Evolutionary conservation across 495 filamentous ascomycete species (phyloP), one percentile per base, ranked within the genome.

Genomic region (Letharia lupina): DNA sequence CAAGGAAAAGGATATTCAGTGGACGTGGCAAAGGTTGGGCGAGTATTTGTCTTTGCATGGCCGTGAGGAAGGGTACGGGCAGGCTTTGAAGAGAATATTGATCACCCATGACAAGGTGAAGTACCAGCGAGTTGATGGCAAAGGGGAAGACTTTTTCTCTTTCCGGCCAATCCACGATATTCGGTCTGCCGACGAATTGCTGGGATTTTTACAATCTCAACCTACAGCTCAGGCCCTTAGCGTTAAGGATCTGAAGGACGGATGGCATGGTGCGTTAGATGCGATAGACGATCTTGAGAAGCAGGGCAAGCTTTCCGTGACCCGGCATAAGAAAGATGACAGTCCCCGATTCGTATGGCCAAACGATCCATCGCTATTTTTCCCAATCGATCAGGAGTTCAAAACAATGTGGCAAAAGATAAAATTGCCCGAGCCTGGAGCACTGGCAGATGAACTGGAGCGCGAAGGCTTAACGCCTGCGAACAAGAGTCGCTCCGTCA

Each of bases 321-420:
- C 89, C 39, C 84, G 92, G 48, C 93, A 92, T 64, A 96, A 95
- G 80, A 98, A 98, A 77, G 95, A 98, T 72, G 87, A 90, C 68
- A 84, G 86, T 68, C 84, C 92, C 8, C 84, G 86, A 70, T 89
- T 88, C 80, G 87, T 98, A 40, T 98, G 93, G 92, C 83, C 86
- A 13, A 90, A 98, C 73, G 88, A 94, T 69, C 84, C 92, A 5
- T 86, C 86, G 7, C 80, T 96, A 45, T 83, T 85, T 63, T 85
- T 90, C 73, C 74, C 81, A 45, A 84, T 97, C 62, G 93, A 97
- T 67, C 77, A 84, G 11, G 90, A 96, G 73, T 96, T 98, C 73
- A 81, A 86, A 73, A 73, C 77, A 11, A 87, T 93, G 71, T 98
- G 93, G 93, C 80, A 88, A 59, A 89, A 87, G 73, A 88, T 89